A percentile compares a stretch with the other conserved stretches of the same genome.
These are phyloP conservation scores for Terfezia claveryi DNA, from an alignment of 495 filamentous ascomycete genomes.

Conservation along the genomic window DNA sequence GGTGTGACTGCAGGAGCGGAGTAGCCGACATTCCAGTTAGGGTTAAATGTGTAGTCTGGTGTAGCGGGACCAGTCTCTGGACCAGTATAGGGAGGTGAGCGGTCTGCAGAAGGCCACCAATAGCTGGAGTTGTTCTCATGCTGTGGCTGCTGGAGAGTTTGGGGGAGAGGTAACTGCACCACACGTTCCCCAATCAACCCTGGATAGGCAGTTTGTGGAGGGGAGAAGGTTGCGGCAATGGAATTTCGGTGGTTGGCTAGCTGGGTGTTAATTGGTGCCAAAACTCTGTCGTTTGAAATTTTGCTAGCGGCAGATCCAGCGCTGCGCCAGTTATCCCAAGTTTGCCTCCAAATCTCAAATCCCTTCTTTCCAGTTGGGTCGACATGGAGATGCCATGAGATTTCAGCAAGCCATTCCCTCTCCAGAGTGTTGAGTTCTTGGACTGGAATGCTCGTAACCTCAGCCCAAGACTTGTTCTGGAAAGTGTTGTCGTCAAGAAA, in stretches of 20 bases:
- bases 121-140: slow-evolving; percentile 31
- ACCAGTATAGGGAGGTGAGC: slow-evolving; percentile 41
- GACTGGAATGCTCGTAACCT: slow-evolving; percentile 84
- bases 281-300: slow-evolving; percentile 1
- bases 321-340: slow-evolving; percentile 60
- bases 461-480: slow-evolving; percentile 96
- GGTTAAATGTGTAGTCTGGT: slow-evolving; percentile 29
- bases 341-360: slow-evolving; percentile 57
- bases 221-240: slow-evolving; percentile 22
- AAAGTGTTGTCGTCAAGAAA: slow-evolving; percentile 98
- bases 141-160: slow-evolving; percentile 31
- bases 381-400: slow-evolving; percentile 72
- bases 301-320: slow-evolving; percentile 25
- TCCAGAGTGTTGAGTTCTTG: slow-evolving; percentile 75
- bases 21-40: slow-evolving; percentile 19
- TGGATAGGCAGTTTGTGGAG: slow-evolving; percentile 4
- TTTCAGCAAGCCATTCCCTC: slow-evolving; percentile 70
- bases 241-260: slow-evolving; percentile 22
- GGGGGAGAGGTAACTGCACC: slow-evolving; percentile 29
- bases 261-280: slow-evolving; percentile 52
- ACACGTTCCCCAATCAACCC: slow-evolving; percentile 17
- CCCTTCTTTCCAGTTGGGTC: slow-evolving; percentile 64
- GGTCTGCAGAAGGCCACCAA: slow-evolving; percentile 31
- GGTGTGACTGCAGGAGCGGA: slow-evolving; percentile 26
- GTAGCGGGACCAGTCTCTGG: slow-evolving; percentile 44